Evolutionary conservation across 106 monocot genomes (phyloP).

Genomic region (Dendrobium chrysotoxum): DNA sequence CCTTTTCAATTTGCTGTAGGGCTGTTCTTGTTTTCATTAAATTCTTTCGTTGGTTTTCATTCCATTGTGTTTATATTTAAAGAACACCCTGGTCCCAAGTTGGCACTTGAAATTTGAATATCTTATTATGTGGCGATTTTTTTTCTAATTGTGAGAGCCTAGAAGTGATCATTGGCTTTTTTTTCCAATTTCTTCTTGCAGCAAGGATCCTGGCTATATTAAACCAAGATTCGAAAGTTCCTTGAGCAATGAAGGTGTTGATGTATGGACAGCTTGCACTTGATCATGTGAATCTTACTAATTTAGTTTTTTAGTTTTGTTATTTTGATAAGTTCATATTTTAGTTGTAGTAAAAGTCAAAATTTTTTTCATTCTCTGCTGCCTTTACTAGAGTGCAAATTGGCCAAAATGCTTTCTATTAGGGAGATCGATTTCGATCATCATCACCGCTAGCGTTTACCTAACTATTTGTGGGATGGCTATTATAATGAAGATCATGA

Average conservation of each 20-base stretch:
- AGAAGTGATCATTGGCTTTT: background rate
- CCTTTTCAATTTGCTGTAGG: background rate
- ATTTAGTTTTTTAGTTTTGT: background rate
- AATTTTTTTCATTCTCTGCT: background rate
- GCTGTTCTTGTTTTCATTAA: background rate
- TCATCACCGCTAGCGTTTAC: background rate
- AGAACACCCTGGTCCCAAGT: background rate
- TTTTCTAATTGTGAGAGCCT: background rate
- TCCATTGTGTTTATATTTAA: background rate
- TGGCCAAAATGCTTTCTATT: background rate
- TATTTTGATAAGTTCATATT: background rate
- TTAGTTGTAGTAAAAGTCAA: background rate
- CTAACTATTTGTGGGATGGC: background rate
- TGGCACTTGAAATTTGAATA: background rate
- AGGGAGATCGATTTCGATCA: background rate
- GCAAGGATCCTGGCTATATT: conserved; percentile 94
- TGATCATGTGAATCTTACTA: conserved; percentile 3
- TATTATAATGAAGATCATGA: background rate
- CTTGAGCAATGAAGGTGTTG: conserved; percentile 14
- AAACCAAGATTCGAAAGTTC: conserved; percentile 41
- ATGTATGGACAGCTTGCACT: conserved; percentile 21
- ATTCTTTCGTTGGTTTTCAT: background rate
- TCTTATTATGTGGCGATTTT: background rate
- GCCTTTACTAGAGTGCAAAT: background rate
- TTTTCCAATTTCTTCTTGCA: conserved; percentile 26